Evolutionary conservation across 371 early-diverging fungal species (phyloP), one percentile per base, ranked within the genome.

Genomic region (Apophysomyces ossiformis): DNA sequence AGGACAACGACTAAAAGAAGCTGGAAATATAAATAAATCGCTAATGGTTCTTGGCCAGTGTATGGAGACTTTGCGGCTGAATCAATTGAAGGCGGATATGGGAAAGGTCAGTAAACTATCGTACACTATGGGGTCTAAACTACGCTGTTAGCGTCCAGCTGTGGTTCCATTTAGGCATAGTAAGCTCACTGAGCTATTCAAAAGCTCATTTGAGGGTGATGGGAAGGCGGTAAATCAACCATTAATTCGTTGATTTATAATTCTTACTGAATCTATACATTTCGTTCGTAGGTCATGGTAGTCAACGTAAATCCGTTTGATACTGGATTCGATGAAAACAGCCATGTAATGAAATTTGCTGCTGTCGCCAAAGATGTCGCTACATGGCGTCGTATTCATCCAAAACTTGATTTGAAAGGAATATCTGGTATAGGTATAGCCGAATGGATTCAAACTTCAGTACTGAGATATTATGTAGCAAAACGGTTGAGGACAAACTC

Each of bases 11-110:
- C 78, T 93, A 63, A 93, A 91, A 63, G 99, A 99, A 73, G 94
- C 95, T 0, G 96, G 95, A 15, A 92, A 93, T 66, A 97, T 98
- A 72, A 99, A 99, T 81, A 88, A 90, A 68, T 93, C 95, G 36
- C 85, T 99, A 41, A 91, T 98, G 80, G 95, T 96, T 0, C 86
- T 99, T 0, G 96, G 97, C 36, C 99, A 98, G 64, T 91, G 91
- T 68, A 81, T 92, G 80, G 90, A 92, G 50, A 83, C 85, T 0
- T 63, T 88, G 13, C 73, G 89, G 35, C 66, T 75, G 26, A 91
- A 92, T 71, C 90, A 89, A 63, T 44, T 73, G 9, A 77, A 72
- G 21, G 45, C 67, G 7, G 73, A 76, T 8, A 68, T 74, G 46
- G 80, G 77, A 45, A 83, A 81, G 64, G 82, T 82, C 63, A 26